Conservation (phyloP, 164 flowering plant species). For the Dillenia suffruticosa region DNA sequence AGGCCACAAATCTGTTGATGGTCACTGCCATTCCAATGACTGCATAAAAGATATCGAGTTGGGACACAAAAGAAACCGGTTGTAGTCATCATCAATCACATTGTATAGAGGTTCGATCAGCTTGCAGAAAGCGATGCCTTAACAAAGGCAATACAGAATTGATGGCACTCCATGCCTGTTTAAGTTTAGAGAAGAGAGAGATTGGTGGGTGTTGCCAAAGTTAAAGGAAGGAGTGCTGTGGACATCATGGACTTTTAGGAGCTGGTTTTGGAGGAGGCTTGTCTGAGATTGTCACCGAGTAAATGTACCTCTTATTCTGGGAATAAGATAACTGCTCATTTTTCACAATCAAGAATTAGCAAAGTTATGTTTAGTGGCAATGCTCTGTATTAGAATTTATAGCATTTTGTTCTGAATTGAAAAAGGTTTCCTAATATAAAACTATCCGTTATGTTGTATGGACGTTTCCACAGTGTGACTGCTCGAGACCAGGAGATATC, state of each 20-base stretch:
- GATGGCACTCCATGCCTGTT: constrained; percentile 6
- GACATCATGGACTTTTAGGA: constrained; percentile 27
- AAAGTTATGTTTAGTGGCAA: constrained; percentile 1
- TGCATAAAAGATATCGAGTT: too few species aligned
- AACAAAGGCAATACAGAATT: not conserved
- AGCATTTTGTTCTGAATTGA: too few species aligned
- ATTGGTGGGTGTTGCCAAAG: constrained; percentile 52
- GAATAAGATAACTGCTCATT: not conserved
- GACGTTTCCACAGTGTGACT: too few species aligned
- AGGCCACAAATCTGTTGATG: too few species aligned
- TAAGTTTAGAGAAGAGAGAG: constrained; percentile 35
- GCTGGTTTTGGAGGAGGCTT: constrained; percentile 28
- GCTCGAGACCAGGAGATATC: too few species aligned
- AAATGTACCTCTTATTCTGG: constrained; percentile 1
- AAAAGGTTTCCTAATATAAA: too few species aligned
- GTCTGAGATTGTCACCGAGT: constrained; percentile 54
- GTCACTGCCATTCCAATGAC: too few species aligned
- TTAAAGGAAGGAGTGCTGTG: constrained; percentile 46
- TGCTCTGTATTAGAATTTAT: not conserved
- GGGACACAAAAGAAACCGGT: not conserved
- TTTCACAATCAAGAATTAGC: not conserved
- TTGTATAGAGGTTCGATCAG: too few species aligned
- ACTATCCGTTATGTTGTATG: too few species aligned
- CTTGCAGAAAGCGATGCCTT: too few species aligned
- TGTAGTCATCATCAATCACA: not conserved